Conservation (phyloP, 164 flowering plant species). For the Tetracentron sinense region DNA sequence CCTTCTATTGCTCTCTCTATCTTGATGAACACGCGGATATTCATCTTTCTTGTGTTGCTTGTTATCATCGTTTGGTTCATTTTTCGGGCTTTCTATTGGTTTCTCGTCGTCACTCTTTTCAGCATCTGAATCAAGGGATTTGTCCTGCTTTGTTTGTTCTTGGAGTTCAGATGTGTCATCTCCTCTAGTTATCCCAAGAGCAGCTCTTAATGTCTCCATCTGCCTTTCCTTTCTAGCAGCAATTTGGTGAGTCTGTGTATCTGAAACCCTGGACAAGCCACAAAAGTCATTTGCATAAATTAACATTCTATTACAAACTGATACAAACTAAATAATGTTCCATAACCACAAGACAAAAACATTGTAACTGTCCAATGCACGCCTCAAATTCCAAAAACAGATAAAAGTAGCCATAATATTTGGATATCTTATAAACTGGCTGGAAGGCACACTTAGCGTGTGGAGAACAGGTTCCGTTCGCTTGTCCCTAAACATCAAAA, state of each 20-base stretch:
- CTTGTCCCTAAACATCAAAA: too few relatives aligned
- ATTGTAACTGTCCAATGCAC: too few relatives aligned
- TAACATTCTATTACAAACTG: too few relatives aligned
- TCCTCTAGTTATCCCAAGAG: conserved; percentile 54
- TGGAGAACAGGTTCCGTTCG: too few relatives aligned
- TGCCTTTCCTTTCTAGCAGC: conserved; percentile 93
- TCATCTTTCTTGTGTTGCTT: conserved; percentile 26
- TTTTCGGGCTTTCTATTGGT: conserved; percentile 15
- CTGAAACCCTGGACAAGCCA: conserved; percentile 82
- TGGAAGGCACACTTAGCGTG: too few relatives aligned
- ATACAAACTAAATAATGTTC: too few relatives aligned
- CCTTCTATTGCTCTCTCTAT: conserved; percentile 19
- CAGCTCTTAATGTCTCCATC: conserved; percentile 83
- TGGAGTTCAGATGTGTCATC: conserved; percentile 25
- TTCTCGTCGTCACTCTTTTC: conserved; percentile 40
- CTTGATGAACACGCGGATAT: conserved; percentile 17
- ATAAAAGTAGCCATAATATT: too few relatives aligned
- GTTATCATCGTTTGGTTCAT: conserved; percentile 18
- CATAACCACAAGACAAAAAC: too few relatives aligned
- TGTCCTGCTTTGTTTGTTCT: conserved; percentile 28
- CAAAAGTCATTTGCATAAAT: too few relatives aligned
- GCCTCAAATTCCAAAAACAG: too few relatives aligned
- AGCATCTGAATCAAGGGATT: conserved; percentile 15
- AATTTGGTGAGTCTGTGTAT: conserved; percentile 90
- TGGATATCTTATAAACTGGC: too few relatives aligned